Base-by-base conservation (phyloP, 257 asterid genomes). In the Vinca minor region DNA sequence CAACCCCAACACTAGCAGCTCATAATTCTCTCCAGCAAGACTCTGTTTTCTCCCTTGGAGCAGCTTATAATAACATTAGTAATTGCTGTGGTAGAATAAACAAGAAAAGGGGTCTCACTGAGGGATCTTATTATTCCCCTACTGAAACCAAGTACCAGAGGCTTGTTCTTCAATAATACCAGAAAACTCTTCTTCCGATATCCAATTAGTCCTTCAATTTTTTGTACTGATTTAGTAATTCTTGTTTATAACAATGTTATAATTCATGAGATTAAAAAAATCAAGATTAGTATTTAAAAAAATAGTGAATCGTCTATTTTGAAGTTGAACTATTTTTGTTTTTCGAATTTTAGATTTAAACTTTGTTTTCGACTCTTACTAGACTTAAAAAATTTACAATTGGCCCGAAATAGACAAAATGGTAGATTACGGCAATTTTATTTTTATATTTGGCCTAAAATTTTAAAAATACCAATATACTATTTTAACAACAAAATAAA, bases 131-230 rank as follows among this genome's bases (percentile, higher is more conserved):
- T 67, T 74, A n/a, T n/a, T n/a, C 81, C n/a, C 67, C 82, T 17
- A 64, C 59, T 46, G 84, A 71, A 44, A 65, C 77, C 26, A 89
- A 90, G 75, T 79, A 72, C 69, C 90, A 72, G 68, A 82, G 87
- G 63, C 63, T 84, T 66, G 70, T 82, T 66, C 87, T 77, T 63
- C 85, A 78, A 39, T 90, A 75, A 83, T 34, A 4, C 12, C 31
- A 31, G n/a, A n/a, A n/a, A n/a, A n/a, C n/a, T n/a, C n/a, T 18
- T 44, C 5, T 44, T 59, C 25, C 41, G 21, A 38, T 4, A 46
- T 58, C n/a, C 36, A 36, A 42, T 26, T 32, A 36, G 53, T 21
- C 47, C 63, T 39, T 17, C 7, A 10, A 17, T 14, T 58, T 31
- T 45, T 59, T 17, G 18, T 34, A 66, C 35, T 66, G 71, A 67